Evolutionary conservation across 2,329 filamentous ascomycete genomes (phyloP), one percentile per base, ranked within the genome.

Genomic region (Fusarium poae): DNA sequence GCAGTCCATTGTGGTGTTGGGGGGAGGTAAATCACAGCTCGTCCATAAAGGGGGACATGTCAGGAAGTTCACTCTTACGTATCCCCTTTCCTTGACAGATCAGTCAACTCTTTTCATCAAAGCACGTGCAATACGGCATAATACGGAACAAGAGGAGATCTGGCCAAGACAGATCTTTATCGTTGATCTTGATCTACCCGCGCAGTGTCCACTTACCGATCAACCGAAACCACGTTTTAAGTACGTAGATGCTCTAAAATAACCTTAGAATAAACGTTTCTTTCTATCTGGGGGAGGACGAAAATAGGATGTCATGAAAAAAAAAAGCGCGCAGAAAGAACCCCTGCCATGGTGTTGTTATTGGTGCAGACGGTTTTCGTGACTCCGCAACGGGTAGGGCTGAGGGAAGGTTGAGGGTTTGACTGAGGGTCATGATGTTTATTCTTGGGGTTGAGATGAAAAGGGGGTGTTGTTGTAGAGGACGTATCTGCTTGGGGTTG

Each of bases 321-420:
- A 51, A 49, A 46, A 51, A 51, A 51, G 23, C 34, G 48, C 34
- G 48, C 48, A 51, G 48, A 11, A 21, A 69, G 50, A 67, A 44
- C 62, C 66, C 66, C 67, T 70, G 67, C 57, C 42, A 39, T 60
- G 62, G 46, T 51, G 39, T 58, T 56, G 56, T 70, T 35, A 70
- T 70, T 70, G 68, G 68, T 62, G 68, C 46, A 65, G 44, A 20
- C 23, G 40, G 48, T 37, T 55, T 45, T 40, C 42, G 61, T 52
- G 39, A 70, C 66, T 69, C 67, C 67, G 67, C 67, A 68, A 65
- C 64, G 67, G 67, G 67, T 71, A 70, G 63, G 67, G 67, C 67
- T 70, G 67, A 71, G 40, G 53, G 51, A 46, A 63, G 50, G 53
- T 53, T 65, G 61, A 58, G 54, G 59, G 54, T 65, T 43, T 67